These are phyloP conservation scores for Clohesyomyces aquaticus DNA, from an alignment of 495 filamentous ascomycete genomes.

Conservation along the genomic window DNA sequence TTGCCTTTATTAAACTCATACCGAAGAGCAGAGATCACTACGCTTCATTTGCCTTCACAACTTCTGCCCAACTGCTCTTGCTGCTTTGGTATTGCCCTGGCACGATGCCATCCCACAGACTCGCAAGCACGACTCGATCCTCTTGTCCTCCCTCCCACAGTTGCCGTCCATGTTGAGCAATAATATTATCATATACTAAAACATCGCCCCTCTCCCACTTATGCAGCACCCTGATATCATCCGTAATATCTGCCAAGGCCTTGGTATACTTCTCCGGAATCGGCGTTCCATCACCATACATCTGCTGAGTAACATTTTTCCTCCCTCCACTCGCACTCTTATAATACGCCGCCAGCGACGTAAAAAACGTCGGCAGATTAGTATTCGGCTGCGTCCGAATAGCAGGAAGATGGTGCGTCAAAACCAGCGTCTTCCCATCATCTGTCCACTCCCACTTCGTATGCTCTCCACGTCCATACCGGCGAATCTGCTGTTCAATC, in stretches of 20 bases:
- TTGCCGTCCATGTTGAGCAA: slow-evolving; percentile 55
- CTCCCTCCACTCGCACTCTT: slow-evolving; percentile 44
- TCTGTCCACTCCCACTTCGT: slow-evolving; percentile 57
- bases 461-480: slow-evolving; percentile 40
- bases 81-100: slow-evolving; percentile 50
- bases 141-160: slow-evolving; percentile 54
- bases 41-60: slow-evolving; percentile 47
- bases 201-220: slow-evolving; percentile 50
- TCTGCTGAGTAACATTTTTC: slow-evolving; percentile 27
- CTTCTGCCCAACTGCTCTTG: slow-evolving; percentile 52
- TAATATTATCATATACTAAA: slow-evolving; percentile 54
- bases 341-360: slow-evolving; percentile 54
- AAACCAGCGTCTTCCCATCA: slow-evolving; percentile 45
- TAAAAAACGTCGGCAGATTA: slow-evolving; percentile 58
- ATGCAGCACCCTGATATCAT: slow-evolving; percentile 55
- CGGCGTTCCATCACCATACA: slow-evolving; percentile 56
- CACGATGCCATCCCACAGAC: slow-evolving; percentile 50
- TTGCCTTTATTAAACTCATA: too few relatives aligned
- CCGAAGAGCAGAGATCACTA: too few relatives aligned
- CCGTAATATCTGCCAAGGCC: slow-evolving; percentile 53
- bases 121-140: slow-evolving; percentile 53
- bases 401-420: slow-evolving; percentile 53
- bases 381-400: slow-evolving; percentile 56
- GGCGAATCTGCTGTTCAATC: slow-evolving; percentile 57
- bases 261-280: slow-evolving; percentile 57